Base-by-base conservation (phyloP, 2,329 filamentous ascomycete species). In the Fusarium cyanostomum region DNA sequence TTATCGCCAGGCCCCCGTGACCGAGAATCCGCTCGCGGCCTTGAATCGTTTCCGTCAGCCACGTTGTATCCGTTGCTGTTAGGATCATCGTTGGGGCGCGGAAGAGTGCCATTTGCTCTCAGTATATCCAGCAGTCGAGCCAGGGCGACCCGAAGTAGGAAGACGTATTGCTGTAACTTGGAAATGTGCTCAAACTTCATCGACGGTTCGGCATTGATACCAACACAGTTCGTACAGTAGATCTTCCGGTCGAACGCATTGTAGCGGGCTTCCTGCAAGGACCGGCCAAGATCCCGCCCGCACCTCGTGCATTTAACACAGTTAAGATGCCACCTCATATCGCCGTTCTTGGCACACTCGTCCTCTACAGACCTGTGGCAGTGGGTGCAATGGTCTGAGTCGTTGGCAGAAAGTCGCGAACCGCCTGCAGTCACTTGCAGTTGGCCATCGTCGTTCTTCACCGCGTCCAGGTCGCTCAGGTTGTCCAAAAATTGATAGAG, bases 341-440 rank as follows among this genome's bases (percentile, higher is more conserved):
- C 88, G 38, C 87, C 89, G 61, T 84, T 83, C 69, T 89, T 88
- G 60, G 92, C 87, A 75, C 95, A 99, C 74, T 96, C 94, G 74
- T 98, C 94, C 73, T 99, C 95, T 52, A 99, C 94, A 9, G 95
- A 92, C 66, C 93, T 90, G 60, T 88, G 86, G 77, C 95, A 99
- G 21, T 86, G 78, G 5, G 85, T 82, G 74, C 95, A 99, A 63
- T 95, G 91, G 75, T 99, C 95, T 4, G 91, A 94, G 70, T 90
- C 86, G 71, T 90, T 87, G 44, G 90, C 87, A 9, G 90, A 89
- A 18, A 94, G 83, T 34, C 84, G 82, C 42, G 86, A 83, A 60
- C 90, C 87, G 35, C 87, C 88, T 38, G 84, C 81, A 21, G 86
- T 89, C 44, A 89, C 79, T 72, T 92, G 89, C 34, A 89, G 76